These are phyloP conservation scores for Fusarium burgessii DNA, from an alignment of 2,329 filamentous ascomycete genomes.

Conservation along the genomic window DNA sequence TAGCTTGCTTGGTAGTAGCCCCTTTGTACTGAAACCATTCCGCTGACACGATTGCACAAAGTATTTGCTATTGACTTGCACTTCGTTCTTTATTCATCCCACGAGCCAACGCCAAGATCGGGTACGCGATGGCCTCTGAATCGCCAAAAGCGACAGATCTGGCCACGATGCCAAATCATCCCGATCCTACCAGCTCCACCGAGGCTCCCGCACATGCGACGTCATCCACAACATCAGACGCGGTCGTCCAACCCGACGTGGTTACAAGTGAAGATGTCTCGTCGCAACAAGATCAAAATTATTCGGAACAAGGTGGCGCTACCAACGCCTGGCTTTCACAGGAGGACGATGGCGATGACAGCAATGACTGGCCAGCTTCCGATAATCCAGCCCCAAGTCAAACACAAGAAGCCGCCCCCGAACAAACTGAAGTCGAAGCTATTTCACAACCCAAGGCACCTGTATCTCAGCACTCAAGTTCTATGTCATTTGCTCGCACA, in stretches of 20 bases:
- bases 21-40: constrained; percentile 41
- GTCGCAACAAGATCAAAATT: constrained; percentile 24
- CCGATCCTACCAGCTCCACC: constrained; percentile 37
- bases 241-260: constrained; percentile 21
- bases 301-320: constrained; percentile 4
- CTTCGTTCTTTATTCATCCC: constrained; percentile 21
- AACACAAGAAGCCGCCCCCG: constrained; percentile 17
- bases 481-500: constrained; percentile 72
- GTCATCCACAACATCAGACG: constrained; percentile 32
- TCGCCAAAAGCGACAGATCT: constrained; percentile 54
- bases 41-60: constrained; percentile 45
- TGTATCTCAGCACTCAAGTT: constrained; percentile 67
- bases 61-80: constrained; percentile 39
- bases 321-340: constrained; percentile 40
- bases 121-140: constrained; percentile 54
- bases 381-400: constrained; percentile 29
- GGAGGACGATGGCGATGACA: constrained; percentile 43
- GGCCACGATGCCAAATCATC: constrained; percentile 55
- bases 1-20: constrained; percentile 39
- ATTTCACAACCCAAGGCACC: constrained; percentile 44
- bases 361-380: constrained; percentile 45
- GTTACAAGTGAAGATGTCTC: constrained; percentile 16
- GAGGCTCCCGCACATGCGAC: constrained; percentile 38
- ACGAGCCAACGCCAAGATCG: constrained; percentile 31
- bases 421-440: constrained; percentile 26